These are phyloP conservation scores for Dryadomyces quercivorus DNA, from an alignment of 2,329 filamentous ascomycete species.

Conservation along the genomic window DNA sequence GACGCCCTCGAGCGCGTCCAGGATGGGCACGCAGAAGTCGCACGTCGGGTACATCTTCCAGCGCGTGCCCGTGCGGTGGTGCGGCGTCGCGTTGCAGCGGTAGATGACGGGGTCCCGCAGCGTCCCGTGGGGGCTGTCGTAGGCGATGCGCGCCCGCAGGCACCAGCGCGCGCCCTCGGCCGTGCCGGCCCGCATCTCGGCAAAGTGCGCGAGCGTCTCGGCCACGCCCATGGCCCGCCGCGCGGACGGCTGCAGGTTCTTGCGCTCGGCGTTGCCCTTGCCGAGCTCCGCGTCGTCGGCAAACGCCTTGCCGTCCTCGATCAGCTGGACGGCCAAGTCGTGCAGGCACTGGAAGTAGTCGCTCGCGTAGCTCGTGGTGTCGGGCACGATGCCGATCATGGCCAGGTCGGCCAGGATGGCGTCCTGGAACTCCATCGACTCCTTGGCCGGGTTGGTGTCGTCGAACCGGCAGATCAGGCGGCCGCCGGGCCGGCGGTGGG, in stretches of 20 bases:
- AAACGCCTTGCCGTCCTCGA: slow-evolving; percentile 50
- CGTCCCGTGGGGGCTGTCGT: slow-evolving; percentile 86
- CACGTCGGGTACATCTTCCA: slow-evolving; percentile 85
- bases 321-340: slow-evolving; percentile 70
- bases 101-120: slow-evolving; percentile 96
- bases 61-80: slow-evolving; percentile 64
- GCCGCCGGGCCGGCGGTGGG: slow-evolving; percentile 83
- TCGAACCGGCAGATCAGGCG: slow-evolving; percentile 86
- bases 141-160: slow-evolving; percentile 80
- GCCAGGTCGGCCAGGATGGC: slow-evolving; percentile 83
- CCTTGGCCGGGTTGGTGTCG: slow-evolving; percentile 93
- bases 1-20: slow-evolving; percentile 68
- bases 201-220: slow-evolving; percentile 74
- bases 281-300: background rate
- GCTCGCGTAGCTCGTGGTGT: slow-evolving; percentile 75
- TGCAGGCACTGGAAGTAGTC: slow-evolving; percentile 96
- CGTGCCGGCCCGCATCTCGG: slow-evolving; percentile 71
- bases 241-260: too few relatives aligned
- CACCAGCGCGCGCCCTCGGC: slow-evolving; percentile 74
- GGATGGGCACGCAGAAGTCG: slow-evolving; percentile 74
- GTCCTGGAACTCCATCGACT: slow-evolving; percentile 93
- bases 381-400: slow-evolving; percentile 83
- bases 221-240: background rate
- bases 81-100: slow-evolving; percentile 52
- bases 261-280: background rate